phyloP scores from a whole-genome alignment of 768 basidiomycete species.

The Pleurotus tuber-regium region DNA sequence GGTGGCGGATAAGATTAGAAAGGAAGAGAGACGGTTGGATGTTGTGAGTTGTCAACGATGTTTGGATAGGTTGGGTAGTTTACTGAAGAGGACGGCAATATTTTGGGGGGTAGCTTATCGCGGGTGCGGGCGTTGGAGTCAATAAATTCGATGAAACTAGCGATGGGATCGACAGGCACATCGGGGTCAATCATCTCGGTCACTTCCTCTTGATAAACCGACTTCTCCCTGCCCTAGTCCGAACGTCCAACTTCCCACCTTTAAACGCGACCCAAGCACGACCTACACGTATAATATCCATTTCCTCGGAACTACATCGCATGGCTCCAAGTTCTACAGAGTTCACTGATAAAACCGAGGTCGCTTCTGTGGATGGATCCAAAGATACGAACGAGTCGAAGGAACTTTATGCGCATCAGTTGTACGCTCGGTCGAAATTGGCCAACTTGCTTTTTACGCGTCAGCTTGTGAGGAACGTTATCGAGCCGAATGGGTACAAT shows the following conservation, averaged over 20 bases:
- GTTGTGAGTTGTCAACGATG: slow-evolving; percentile 7
- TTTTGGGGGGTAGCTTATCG: not conserved
- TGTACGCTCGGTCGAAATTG: slow-evolving; percentile 1
- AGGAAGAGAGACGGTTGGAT: slow-evolving; percentile 11
- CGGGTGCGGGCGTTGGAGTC: not conserved
- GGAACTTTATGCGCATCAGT: not conserved
- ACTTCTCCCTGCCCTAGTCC: not conserved
- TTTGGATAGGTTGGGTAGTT: too few species aligned
- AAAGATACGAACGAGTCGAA: slow-evolving; percentile 6
- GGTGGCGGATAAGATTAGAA: slow-evolving; percentile 7
- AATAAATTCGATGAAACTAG: slow-evolving; percentile 2
- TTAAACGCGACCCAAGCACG: not conserved
- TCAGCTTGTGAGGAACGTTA: not conserved
- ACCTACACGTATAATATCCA: not conserved
- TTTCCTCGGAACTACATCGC: slow-evolving; percentile 7
- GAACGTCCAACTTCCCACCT: not conserved
- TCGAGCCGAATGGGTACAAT: not conserved
- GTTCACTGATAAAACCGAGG: not conserved
- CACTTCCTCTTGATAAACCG: slow-evolving; percentile 5
- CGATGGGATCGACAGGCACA: slow-evolving; percentile 2
- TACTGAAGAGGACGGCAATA: too few species aligned
- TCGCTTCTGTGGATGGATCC: not conserved
- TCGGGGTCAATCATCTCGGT: slow-evolving; percentile 7
- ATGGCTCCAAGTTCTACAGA: not conserved
- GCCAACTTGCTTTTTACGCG: slow-evolving; percentile 4